A percentile compares a stretch with the other conserved stretches of the same genome.
phyloP scores from a whole-genome alignment of 2,329 filamentous ascomycete species.

The Ophiocordyceps camponoti-saundersi region DNA sequence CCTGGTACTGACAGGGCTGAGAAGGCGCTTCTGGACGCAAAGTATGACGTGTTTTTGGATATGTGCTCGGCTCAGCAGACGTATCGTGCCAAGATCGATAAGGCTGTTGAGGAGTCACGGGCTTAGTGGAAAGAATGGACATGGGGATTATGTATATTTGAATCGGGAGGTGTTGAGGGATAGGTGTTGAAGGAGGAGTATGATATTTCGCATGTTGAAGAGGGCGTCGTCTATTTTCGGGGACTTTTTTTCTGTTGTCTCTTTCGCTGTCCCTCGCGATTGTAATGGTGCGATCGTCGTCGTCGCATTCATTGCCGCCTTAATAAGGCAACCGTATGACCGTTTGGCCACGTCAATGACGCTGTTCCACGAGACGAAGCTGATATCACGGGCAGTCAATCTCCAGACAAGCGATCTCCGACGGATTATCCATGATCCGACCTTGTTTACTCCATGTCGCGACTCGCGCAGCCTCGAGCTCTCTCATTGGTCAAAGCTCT shows the following conservation, averaged over 20 bases:
- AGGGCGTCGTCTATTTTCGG: no score
- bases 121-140: neutral
- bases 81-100: constrained; percentile 67
- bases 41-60: constrained; percentile 92
- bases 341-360: no score
- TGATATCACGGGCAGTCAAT: no score
- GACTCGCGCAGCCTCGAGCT: constrained; percentile 1
- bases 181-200: neutral
- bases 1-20: constrained; percentile 56
- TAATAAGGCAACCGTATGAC: no score
- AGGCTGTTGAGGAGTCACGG: constrained; percentile 18
- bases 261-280: no score
- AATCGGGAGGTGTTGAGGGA: no score
- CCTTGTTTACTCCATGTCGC: neutral
- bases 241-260: no score
- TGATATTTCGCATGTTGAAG: neutral
- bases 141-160: no score
- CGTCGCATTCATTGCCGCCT: no score
- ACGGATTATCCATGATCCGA: neutral
- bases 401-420: no score
- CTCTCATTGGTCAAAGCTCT: constrained; percentile 18
- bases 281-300: no score
- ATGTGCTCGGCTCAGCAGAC: constrained; percentile 73
- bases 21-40: constrained; percentile 66
- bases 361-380: no score